Evolutionary conservation across 306 rosid genomes (phyloP).

Genomic region (Sicyos edulis): DNA sequence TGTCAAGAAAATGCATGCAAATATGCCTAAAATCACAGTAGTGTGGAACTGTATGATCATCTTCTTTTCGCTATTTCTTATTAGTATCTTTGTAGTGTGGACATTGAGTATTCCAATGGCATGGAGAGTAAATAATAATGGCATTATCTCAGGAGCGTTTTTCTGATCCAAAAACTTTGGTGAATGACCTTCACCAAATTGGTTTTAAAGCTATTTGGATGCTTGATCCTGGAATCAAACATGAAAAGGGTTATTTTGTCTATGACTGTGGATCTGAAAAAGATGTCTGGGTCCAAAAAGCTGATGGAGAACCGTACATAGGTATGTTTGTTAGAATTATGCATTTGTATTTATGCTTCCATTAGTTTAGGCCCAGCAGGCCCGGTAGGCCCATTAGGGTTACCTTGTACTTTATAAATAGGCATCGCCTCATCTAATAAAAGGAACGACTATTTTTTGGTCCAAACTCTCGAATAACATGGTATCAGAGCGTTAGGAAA

Average conservation of each 20-base stretch:
- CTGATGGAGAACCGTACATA: slow-evolving; percentile 59
- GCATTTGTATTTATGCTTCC: no score
- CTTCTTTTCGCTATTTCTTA: not conserved
- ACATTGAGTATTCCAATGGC: not conserved
- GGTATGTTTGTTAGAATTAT: no score
- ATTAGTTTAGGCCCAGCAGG: no score
- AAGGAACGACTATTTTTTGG: no score
- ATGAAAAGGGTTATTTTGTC: slow-evolving; percentile 69
- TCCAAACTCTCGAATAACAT: no score
- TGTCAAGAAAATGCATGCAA: not conserved
- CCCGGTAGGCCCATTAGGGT: no score
- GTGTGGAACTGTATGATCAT: not conserved
- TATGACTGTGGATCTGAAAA: slow-evolving; percentile 64
- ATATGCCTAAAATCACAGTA: not conserved
- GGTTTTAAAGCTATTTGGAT: slow-evolving; percentile 95
- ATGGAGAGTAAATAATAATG: not conserved
- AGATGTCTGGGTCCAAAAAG: slow-evolving; percentile 70
- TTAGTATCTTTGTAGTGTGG: not conserved
- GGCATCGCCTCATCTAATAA: no score
- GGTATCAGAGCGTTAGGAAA: no score
- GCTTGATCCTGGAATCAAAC: slow-evolving; percentile 92
- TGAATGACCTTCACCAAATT: slow-evolving; percentile 44
- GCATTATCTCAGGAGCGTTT: slow-evolving; percentile 56
- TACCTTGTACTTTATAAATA: no score
- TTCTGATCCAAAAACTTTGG: slow-evolving; percentile 64